These are phyloP conservation scores for Kodamaea kaohsiungensis DNA, from an alignment of 805 yeast species.

Conservation along the genomic window DNA sequence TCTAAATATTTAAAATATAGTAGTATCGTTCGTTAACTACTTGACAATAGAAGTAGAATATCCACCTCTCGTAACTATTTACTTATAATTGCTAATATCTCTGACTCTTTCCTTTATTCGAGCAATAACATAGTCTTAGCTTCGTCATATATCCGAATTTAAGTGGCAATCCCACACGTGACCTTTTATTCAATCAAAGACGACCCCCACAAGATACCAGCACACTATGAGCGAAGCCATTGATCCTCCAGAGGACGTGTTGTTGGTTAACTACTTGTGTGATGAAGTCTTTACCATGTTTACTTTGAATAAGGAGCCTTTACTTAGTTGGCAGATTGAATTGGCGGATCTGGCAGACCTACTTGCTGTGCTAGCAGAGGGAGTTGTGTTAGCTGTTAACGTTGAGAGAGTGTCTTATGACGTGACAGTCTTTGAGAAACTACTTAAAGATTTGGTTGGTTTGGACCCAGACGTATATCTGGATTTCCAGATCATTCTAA, in stretches of 20 bases:
- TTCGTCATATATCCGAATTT: not conserved
- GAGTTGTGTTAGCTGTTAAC: slow-evolving; percentile 17
- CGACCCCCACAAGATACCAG: not conserved
- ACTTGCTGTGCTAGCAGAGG: slow-evolving; percentile 25
- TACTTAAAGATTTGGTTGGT: not conserved
- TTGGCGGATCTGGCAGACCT: slow-evolving; percentile 25
- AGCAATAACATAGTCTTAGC: not conserved
- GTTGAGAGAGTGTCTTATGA: not conserved
- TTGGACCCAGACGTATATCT: not conserved
- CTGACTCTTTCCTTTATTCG: not conserved
- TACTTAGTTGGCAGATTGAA: slow-evolving; percentile 40
- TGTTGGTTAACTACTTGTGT: not conserved
- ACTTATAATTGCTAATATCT: too few species aligned
- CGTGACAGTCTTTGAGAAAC: slow-evolving; percentile 13
- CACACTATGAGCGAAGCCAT: not conserved
- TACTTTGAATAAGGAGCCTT: slow-evolving; percentile 27
- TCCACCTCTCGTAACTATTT: too few species aligned
- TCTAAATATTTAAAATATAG: too few species aligned
- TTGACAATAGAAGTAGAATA: too few species aligned
- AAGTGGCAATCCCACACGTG: not conserved
- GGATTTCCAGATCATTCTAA: not conserved
- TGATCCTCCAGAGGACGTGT: slow-evolving; percentile 1
- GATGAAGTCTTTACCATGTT: slow-evolving; percentile 21
- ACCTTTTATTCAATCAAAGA: not conserved
- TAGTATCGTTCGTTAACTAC: too few species aligned